phyloP scores from a whole-genome alignment of 306 rosid species.

The Casuarina glauca region DNA sequence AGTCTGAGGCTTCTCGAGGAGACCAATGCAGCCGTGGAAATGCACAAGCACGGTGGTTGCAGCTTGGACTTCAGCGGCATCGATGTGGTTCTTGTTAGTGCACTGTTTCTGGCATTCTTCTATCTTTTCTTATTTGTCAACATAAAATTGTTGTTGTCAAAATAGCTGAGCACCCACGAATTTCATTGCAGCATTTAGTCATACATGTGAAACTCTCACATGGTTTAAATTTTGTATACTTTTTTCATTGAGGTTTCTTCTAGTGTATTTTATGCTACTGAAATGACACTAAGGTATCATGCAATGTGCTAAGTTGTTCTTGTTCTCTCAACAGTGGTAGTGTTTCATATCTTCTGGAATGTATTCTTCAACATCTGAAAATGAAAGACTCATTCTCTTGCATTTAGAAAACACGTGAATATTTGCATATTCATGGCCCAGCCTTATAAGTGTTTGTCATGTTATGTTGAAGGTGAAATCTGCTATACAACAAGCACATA shows the following conservation, averaged over 20 bases:
- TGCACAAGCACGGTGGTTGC: constrained; percentile 75
- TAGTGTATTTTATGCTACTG: background rate
- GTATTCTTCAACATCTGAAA: background rate
- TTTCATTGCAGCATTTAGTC: background rate
- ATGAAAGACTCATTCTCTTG: background rate
- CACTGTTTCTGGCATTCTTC: background rate
- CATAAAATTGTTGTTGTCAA: background rate
- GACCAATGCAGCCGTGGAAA: constrained; percentile 87
- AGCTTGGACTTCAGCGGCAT: constrained; percentile 63
- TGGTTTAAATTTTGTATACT: background rate
- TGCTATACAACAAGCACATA: constrained; percentile 63
- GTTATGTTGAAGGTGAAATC: constrained; percentile 68
- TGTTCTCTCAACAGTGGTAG: background rate
- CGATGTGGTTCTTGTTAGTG: constrained; percentile 62
- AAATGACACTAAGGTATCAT: background rate
- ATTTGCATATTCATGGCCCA: constrained; percentile 6
- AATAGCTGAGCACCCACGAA: background rate
- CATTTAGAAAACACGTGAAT: background rate
- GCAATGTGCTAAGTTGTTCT: background rate
- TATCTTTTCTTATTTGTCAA: background rate
- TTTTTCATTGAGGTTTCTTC: background rate
- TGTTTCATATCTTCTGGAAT: background rate
- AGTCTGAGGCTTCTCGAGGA: constrained; percentile 75
- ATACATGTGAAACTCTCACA: background rate
- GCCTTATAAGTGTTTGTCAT: constrained; percentile 32